Percentiles rank a stretch among this genome's conserved stretches.
phyloP scores from a whole-genome alignment of 164 flowering plant species.

The Tinospora cordifolia region DNA sequence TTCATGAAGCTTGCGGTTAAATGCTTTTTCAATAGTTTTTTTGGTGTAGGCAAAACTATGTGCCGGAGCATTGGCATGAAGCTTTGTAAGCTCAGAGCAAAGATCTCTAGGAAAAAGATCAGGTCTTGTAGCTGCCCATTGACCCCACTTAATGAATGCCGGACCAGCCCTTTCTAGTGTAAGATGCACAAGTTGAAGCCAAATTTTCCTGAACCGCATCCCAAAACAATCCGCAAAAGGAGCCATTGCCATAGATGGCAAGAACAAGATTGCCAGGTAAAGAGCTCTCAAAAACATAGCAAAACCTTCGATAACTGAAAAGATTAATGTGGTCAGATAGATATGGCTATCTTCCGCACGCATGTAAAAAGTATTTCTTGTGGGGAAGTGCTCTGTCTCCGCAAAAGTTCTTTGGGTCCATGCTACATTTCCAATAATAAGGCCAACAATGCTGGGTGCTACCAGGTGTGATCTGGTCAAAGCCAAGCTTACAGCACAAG shows the following conservation, averaged over 20 bases:
- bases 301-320: conserved; percentile 41
- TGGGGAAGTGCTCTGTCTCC: conserved; percentile 31
- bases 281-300: conserved; percentile 45
- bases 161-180: conserved; percentile 79
- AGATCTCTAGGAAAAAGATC: conserved; percentile 70
- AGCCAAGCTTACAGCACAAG: conserved; percentile 57
- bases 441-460: conserved; percentile 48
- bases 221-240: conserved; percentile 58
- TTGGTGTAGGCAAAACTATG: conserved; percentile 57
- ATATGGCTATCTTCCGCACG: conserved; percentile 47
- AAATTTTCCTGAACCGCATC: conserved; percentile 37
- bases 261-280: conserved; percentile 50
- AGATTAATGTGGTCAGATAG: conserved; percentile 33
- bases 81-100: conserved; percentile 52
- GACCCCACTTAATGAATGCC: conserved; percentile 88
- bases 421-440: conserved; percentile 46
- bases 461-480: conserved; percentile 47
- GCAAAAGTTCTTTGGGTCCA: conserved; percentile 29
- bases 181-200: conserved; percentile 46
- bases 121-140: conserved; percentile 83
- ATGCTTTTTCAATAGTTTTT: conserved; percentile 55
- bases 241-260: conserved; percentile 52
- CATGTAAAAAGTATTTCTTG: conserved; percentile 31
- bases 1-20: conserved; percentile 57
- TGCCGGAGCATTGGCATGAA: conserved; percentile 66